Evolutionary conservation across 2,329 filamentous ascomycete genomes (phyloP).

Genomic region (Pestalotiopsis fici): DNA sequence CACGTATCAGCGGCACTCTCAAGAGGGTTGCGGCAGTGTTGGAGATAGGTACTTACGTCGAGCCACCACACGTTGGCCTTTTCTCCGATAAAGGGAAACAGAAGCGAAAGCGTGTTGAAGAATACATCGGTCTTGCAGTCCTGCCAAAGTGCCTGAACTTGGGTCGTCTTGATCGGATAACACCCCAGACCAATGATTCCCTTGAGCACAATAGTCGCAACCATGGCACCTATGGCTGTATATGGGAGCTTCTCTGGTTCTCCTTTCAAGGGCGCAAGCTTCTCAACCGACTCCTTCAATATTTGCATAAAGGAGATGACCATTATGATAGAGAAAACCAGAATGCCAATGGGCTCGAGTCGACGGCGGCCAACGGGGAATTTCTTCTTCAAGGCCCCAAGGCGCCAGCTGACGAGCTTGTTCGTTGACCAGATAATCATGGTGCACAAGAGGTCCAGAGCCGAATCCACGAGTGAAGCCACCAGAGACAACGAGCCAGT

Average conservation of each 20-base stretch:
- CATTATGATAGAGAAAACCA: conserved; percentile 66
- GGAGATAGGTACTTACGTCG: conserved; percentile 43
- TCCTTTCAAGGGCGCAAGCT: conserved; percentile 50
- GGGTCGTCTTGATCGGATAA: conserved; percentile 60
- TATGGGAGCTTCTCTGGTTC: conserved; percentile 48
- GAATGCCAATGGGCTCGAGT: conserved; percentile 62
- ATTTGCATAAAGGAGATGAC: conserved; percentile 64
- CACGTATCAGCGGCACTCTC: neutral
- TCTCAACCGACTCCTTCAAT: conserved; percentile 59
- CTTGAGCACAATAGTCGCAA: conserved; percentile 58
- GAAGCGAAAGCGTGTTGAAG: conserved; percentile 64
- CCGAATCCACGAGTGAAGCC: conserved; percentile 62
- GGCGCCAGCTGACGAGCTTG: conserved; percentile 57
- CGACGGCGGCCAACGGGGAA: conserved; percentile 60
- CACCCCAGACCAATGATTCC: conserved; percentile 62
- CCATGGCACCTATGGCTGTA: conserved; percentile 58
- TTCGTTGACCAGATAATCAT: conserved; percentile 63
- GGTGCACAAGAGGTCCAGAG: conserved; percentile 61
- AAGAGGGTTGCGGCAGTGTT: too few species aligned
- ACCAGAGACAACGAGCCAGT: conserved; percentile 62
- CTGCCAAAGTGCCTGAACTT: conserved; percentile 64
- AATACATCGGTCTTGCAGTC: conserved; percentile 66
- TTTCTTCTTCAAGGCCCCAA: conserved; percentile 47
- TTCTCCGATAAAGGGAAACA: conserved; percentile 63
- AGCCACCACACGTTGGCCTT: conserved; percentile 66